Evolutionary conservation across 1,284 basidiomycete genomes (phyloP), one percentile per base, ranked within the genome.

Genomic region (Trichosporon sp.): DNA sequence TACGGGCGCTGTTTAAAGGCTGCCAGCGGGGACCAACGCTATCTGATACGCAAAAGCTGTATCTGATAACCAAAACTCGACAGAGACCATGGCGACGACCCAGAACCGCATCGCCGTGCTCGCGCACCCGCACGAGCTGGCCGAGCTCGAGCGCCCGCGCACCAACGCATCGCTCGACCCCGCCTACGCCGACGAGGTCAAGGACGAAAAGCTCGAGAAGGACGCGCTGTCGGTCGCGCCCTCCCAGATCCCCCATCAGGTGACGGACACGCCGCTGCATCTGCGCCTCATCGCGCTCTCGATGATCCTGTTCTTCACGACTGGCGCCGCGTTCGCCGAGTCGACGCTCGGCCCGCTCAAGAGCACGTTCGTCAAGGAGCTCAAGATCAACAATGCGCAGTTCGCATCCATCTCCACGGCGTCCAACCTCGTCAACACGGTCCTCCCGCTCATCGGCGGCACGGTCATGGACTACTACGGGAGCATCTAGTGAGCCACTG

Each of bases 391-490:
- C 66, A 85, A 84, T 67, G 83, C 81, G 0, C 81, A 83, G 62
- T 85, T 83, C 66, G 83, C 82, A 3, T 74, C 80, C 8, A 81
- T 85, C 72, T 66, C 78, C 8, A 82, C 81, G 4, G 81, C 83
- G 3, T 73, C 76, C 12, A 78, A 75, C 65, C 77, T 85, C 21
- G 79, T 83, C 72, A 85, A 85, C 69, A 81, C 81, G 0, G 71
- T 85, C 21, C 73, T 85, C 5, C 85, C 85, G 2, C 77, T 85
- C 65, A 77, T 86, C 18, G 81, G 81, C 2, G 85, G 84, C 42
- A 75, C 83, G 42, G 74, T 78, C 13, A 83, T 85, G 74, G 84
- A 85, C 73, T 82, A 83, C 67, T 83, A 80, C 69, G 84, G 81
- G 7, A 74, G 73, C 0, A 74, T 76, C 0, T 76, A 78, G 65